phyloP scores from a whole-genome alignment of 352 stramenopile genomes.

The Pythium phragmiticola region DNA sequence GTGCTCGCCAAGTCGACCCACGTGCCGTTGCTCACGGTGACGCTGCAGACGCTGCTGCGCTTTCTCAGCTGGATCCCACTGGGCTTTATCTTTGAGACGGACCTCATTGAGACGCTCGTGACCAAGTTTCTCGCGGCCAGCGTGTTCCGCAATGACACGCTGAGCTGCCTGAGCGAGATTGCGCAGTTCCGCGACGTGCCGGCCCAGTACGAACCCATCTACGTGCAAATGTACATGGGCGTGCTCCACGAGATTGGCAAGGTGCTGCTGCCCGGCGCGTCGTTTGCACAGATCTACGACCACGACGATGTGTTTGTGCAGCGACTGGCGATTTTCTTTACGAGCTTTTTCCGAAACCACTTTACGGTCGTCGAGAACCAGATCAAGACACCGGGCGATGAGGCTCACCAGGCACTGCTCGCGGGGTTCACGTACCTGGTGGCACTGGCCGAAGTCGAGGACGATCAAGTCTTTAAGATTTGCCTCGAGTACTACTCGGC shows the following conservation, averaged over 20 bases:
- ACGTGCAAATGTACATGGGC: slow-evolving; percentile 94
- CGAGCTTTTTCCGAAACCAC: slow-evolving; percentile 93
- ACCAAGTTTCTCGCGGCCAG: slow-evolving; percentile 95
- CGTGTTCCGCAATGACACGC: slow-evolving; percentile 96
- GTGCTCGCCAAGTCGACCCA: slow-evolving; percentile 95
- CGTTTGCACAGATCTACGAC: slow-evolving; percentile 93
- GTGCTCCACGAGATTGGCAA: slow-evolving; percentile 93
- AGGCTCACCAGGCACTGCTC: slow-evolving; percentile 89
- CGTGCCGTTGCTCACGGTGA: slow-evolving; percentile 93
- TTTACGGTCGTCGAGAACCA: slow-evolving; percentile 93
- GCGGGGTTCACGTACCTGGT: slow-evolving; percentile 94
- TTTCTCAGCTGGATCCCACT: slow-evolving; percentile 99
- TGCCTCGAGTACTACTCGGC: slow-evolving; percentile 98
- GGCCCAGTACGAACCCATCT: slow-evolving; percentile 92
- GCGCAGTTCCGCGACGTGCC: slow-evolving; percentile 92
- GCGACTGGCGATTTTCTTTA: slow-evolving; percentile 97
- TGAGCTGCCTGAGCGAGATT: slow-evolving; percentile 99
- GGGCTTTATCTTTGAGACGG: slow-evolving; percentile 98
- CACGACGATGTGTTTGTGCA: slow-evolving; percentile 97
- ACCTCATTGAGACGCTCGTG: slow-evolving; percentile 94
- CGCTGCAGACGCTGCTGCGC: slow-evolving; percentile 95
- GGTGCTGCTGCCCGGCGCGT: slow-evolving; percentile 89
- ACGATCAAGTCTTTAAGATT: slow-evolving; percentile 98
- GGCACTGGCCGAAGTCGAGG: slow-evolving; percentile 89
- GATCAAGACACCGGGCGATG: slow-evolving; percentile 73